These are phyloP conservation scores for Dujonia santamariae DNA, from an alignment of 1,139 yeast species.

Conservation along the genomic window DNA sequence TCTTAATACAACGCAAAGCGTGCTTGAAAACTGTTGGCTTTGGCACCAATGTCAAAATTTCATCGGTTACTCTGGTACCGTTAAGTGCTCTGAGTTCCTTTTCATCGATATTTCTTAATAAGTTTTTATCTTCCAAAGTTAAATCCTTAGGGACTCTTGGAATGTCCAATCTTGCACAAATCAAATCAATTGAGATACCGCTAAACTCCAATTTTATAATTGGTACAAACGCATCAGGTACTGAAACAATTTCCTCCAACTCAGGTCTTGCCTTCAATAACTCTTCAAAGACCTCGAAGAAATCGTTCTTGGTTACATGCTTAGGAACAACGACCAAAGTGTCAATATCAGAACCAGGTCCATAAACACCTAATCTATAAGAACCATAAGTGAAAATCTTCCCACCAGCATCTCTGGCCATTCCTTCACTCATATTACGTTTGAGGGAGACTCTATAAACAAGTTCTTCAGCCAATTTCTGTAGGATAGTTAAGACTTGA, in stretches of 20 bases:
- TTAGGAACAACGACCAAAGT: slow-evolving; percentile 94
- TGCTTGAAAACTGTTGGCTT: slow-evolving; percentile 90
- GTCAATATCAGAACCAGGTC: slow-evolving; percentile 98
- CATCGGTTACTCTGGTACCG: slow-evolving; percentile 98
- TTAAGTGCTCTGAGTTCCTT: slow-evolving; percentile 83
- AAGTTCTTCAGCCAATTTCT: slow-evolving; percentile 71
- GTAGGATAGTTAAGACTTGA: slow-evolving; percentile 67
- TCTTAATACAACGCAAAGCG: slow-evolving; percentile 85
- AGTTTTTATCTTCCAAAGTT: slow-evolving; percentile 78
- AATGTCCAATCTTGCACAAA: slow-evolving; percentile 77
- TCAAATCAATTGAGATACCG: slow-evolving; percentile 88
- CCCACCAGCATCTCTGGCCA: slow-evolving; percentile 97
- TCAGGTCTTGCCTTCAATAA: slow-evolving; percentile 70
- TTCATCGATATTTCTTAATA: slow-evolving; percentile 84
- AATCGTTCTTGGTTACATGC: slow-evolving; percentile 88
- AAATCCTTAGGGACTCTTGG: slow-evolving; percentile 76
- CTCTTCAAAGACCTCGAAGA: slow-evolving; percentile 73
- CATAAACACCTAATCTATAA: slow-evolving; percentile 90
- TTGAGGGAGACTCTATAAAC: slow-evolving; percentile 75
- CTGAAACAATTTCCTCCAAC: slow-evolving; percentile 84
- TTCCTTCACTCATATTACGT: slow-evolving; percentile 93
- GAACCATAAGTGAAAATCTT: slow-evolving; percentile 95
- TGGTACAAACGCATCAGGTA: slow-evolving; percentile 97
- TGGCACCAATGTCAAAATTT: slow-evolving; percentile 83
- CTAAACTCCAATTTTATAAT: slow-evolving; percentile 82